These are phyloP conservation scores for Verticillium nonalfalfae DNA, from an alignment of 2,329 filamentous ascomycete genomes.

Conservation along the genomic window DNA sequence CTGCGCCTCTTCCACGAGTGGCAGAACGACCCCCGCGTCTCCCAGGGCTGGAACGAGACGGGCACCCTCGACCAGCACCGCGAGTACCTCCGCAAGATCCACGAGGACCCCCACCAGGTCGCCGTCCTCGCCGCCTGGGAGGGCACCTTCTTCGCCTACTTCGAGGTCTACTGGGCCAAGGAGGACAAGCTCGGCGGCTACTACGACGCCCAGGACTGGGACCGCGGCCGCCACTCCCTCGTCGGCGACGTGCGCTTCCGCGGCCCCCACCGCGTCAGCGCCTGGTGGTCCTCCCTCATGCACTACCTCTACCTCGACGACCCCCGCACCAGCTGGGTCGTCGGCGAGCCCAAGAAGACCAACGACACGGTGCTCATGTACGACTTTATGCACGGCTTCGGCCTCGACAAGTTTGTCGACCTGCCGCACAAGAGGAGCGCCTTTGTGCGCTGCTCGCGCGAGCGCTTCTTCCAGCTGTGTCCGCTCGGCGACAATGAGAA, in stretches of 20 bases:
- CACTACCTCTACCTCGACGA: conserved; percentile 59
- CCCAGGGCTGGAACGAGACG: conserved; percentile 73
- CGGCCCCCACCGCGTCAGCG: conserved; percentile 53
- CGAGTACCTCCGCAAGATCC: conserved; percentile 61
- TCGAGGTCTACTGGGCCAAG: conserved; percentile 75
- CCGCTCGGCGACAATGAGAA: conserved; percentile 52
- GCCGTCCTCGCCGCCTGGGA: conserved; percentile 67
- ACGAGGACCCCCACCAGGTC: conserved; percentile 66
- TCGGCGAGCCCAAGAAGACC: conserved; percentile 67
- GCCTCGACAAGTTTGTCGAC: conserved; percentile 66
- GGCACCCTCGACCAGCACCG: conserved; percentile 70
- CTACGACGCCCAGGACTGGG: conserved; percentile 48
- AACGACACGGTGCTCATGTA: conserved; percentile 67
- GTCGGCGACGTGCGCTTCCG: conserved; percentile 54
- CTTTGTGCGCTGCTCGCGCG: conserved; percentile 57
- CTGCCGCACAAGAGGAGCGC: conserved; percentile 66
- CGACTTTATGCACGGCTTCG: conserved; percentile 68
- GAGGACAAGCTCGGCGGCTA: conserved; percentile 52
- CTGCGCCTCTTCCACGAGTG: conserved; percentile 67
- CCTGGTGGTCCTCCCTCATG: conserved; percentile 57
- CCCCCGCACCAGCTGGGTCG: conserved; percentile 47
- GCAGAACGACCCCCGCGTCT: conserved; percentile 80
- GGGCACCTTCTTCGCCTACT: conserved; percentile 67
- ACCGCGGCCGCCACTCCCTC: conserved; percentile 52
- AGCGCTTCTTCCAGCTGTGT: conserved; percentile 64